These are phyloP conservation scores for Tulasnella sp. DNA, from an alignment of 768 basidiomycete species.

Conservation along the genomic window DNA sequence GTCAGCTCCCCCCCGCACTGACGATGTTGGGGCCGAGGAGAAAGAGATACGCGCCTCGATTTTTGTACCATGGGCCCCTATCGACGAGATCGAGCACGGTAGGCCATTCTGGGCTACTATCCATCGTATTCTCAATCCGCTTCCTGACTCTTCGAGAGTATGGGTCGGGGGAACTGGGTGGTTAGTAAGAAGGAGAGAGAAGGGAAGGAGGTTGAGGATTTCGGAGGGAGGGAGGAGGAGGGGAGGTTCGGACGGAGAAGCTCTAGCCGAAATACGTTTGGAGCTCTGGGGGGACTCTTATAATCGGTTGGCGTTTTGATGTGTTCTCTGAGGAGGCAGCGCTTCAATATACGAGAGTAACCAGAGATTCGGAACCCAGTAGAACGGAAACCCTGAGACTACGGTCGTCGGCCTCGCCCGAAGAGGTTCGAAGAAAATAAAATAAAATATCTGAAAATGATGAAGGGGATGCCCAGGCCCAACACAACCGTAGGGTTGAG, in stretches of 20 bases:
- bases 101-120: conserved; percentile 24
- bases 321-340: not conserved
- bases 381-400: not conserved
- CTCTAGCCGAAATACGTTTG: not conserved
- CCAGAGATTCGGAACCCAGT: not conserved
- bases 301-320: not conserved
- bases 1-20: not conserved
- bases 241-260: not conserved
- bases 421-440: not conserved
- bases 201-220: not conserved
- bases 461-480: not conserved
- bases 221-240: not conserved
- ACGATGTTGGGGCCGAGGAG: too few relatives aligned
- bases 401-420: conserved; percentile 3
- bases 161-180: too few relatives aligned
- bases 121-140: conserved; percentile 1
- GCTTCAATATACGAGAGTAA: too few relatives aligned
- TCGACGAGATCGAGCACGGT: conserved; percentile 27
- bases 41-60: conserved; percentile 19
- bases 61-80: conserved; percentile 32
- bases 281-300: not conserved
- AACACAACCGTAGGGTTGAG: not conserved
- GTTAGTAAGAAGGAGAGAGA: not conserved
- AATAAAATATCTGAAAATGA: not conserved
- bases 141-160: not conserved